Conservation (phyloP, 2,329 filamentous ascomycete genomes). For the Mollisiaceae sp. region DNA sequence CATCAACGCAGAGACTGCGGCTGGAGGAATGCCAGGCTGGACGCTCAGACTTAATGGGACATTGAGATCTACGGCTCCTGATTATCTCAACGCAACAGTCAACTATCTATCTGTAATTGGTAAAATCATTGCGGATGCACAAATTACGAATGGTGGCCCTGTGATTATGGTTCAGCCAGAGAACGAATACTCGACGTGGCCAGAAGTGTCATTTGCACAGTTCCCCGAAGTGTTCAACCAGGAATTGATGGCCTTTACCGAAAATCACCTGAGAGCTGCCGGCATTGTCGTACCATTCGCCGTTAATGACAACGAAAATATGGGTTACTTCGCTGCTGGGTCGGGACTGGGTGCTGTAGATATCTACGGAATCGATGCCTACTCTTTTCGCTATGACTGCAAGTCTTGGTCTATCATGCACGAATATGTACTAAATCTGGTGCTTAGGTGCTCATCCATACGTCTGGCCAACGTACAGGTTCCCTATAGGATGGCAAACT, state of each 20-base stretch:
- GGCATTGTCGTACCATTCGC: conserved; percentile 76
- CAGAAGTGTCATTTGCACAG: not conserved
- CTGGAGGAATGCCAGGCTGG: conserved; percentile 82
- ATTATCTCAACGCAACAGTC: conserved; percentile 63
- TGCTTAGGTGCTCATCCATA: conserved; percentile 13
- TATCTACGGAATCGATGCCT: conserved; percentile 43
- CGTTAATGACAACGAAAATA: conserved; percentile 66
- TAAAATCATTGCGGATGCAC: conserved; percentile 69
- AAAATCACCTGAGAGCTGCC: conserved; percentile 47
- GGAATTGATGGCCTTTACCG: conserved; percentile 1
- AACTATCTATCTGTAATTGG: conserved; percentile 64
- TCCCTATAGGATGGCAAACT: conserved; percentile 57
- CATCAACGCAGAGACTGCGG: conserved; percentile 76
- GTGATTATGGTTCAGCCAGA: conserved; percentile 79
- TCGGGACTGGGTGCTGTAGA: conserved; percentile 27
- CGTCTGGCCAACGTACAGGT: conserved; percentile 17
- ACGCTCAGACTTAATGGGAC: conserved; percentile 54
- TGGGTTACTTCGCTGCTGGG: conserved; percentile 19
- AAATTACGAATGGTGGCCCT: conserved; percentile 79
- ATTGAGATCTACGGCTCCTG: conserved; percentile 5
- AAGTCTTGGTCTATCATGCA: not conserved
- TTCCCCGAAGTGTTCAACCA: not conserved
- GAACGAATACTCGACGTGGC: conserved; percentile 69
- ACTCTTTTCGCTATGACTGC: conserved; percentile 39
- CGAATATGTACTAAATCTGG: not conserved